Conservation (phyloP, 768 basidiomycete species). For the button mushroom (Agaricus bisporus) region DNA sequence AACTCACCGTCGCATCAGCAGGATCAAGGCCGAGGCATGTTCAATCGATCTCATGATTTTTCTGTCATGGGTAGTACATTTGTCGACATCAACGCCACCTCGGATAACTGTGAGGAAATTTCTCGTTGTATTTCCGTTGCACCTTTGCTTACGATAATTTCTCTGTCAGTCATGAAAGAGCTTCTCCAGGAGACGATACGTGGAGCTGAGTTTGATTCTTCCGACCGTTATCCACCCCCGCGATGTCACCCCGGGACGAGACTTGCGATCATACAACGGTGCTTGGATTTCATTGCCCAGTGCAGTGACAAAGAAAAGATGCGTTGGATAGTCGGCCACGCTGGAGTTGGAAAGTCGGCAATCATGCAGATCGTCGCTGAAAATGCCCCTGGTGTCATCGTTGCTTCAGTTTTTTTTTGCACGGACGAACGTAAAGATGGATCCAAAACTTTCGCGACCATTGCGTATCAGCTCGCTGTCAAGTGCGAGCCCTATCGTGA, state of each 20-base stretch:
- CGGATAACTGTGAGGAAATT: not conserved
- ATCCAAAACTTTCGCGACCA: not conserved
- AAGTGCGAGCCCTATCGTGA: not conserved
- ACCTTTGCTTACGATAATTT: not conserved
- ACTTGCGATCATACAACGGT: not conserved
- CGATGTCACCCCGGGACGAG: not conserved
- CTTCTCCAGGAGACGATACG: not conserved
- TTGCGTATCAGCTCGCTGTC: not conserved
- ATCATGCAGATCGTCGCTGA: not conserved
- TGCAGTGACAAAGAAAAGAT: not conserved
- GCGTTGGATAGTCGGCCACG: not conserved
- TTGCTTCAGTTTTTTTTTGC: not conserved
- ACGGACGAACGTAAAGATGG: not conserved
- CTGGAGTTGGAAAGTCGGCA: not conserved
- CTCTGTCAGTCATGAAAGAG: not conserved
- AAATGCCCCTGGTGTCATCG: not conserved
- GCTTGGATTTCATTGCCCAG: not conserved
- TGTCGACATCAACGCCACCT: not conserved
- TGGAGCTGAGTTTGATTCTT: not conserved
- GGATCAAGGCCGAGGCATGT: not conserved
- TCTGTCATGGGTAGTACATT: not conserved
- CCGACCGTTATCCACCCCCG: not conserved
- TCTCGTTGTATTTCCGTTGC: not conserved
- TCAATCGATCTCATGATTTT: not conserved
- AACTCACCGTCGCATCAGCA: not conserved